phyloP scores from a whole-genome alignment of 2,329 filamentous ascomycete genomes.

The Fusarium chlamydosporum region DNA sequence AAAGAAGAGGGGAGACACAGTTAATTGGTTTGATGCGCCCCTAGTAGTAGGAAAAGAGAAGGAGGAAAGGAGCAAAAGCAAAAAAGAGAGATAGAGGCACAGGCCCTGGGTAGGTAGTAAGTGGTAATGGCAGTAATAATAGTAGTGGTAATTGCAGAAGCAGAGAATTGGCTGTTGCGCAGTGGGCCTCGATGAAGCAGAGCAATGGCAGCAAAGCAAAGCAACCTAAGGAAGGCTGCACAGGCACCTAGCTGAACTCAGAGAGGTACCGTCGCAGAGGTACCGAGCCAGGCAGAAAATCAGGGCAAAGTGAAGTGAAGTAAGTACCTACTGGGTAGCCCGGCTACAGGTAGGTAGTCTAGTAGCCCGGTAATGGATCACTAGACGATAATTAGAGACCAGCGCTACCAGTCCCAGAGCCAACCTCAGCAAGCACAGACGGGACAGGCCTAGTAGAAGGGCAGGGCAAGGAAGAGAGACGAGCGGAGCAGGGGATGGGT shows the following conservation, averaged over 20 bases:
- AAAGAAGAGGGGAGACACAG: conserved; percentile 19
- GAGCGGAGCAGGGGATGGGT: conserved; percentile 1
- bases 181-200: conserved; percentile 25
- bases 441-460: background rate
- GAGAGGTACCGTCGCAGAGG: conserved; percentile 5
- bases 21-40: conserved; percentile 24
- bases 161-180: conserved; percentile 18
- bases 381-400: conserved; percentile 6
- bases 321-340: background rate
- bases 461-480: background rate
- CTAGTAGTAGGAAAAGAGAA: conserved; percentile 14
- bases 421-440: conserved; percentile 15
- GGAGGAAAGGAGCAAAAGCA: conserved; percentile 10
- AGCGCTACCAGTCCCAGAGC: conserved; percentile 20
- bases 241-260: conserved; percentile 19
- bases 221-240: conserved; percentile 16
- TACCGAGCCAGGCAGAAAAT: conserved; percentile 42
- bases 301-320: conserved; percentile 22
- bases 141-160: background rate
- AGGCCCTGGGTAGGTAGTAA: conserved; percentile 24
- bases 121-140: background rate
- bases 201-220: conserved; percentile 17
- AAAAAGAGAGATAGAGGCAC: conserved; percentile 9
- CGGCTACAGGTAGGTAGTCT: background rate
- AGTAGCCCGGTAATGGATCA: background rate